Evolutionary conservation across 1,284 basidiomycete species (phyloP).

Genomic region (Xanthoconium separans): DNA sequence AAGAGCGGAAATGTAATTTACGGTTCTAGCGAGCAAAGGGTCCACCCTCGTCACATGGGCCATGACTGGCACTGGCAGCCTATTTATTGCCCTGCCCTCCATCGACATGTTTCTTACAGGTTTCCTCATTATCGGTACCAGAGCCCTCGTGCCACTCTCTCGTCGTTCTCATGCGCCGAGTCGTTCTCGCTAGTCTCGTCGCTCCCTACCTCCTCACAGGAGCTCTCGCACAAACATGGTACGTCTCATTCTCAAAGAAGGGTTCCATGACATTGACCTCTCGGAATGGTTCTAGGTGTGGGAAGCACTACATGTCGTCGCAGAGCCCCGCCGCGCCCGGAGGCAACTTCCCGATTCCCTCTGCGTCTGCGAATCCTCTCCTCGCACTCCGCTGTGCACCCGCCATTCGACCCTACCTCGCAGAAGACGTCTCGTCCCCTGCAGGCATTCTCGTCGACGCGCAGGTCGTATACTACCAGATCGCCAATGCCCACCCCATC

Average conservation of each 20-base stretch:
- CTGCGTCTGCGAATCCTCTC: constrained; percentile 20
- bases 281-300: constrained; percentile 24
- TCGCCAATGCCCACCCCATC: constrained; percentile 28
- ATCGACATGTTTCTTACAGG: not conserved
- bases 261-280: not conserved
- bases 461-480: constrained; percentile 24
- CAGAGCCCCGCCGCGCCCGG: constrained; percentile 20
- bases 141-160: not conserved
- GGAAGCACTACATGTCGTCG: constrained; percentile 28
- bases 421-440: constrained; percentile 21
- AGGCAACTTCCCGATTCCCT: constrained; percentile 27
- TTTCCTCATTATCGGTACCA: not conserved
- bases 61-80: not conserved
- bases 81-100: constrained; percentile 10
- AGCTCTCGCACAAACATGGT: constrained; percentile 36
- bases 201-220: constrained; percentile 18
- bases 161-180: constrained; percentile 19
- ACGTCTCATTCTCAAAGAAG: not conserved
- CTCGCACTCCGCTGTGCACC: constrained; percentile 34
- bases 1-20: too few relatives aligned
- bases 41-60: too few relatives aligned
- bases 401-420: constrained; percentile 34
- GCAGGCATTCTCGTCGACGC: constrained; percentile 30
- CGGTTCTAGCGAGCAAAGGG: not conserved
- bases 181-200: constrained; percentile 11